Evolutionary conservation across 352 stramenopile genomes (phyloP).

Genomic region (Thraustochytrium sp.): DNA sequence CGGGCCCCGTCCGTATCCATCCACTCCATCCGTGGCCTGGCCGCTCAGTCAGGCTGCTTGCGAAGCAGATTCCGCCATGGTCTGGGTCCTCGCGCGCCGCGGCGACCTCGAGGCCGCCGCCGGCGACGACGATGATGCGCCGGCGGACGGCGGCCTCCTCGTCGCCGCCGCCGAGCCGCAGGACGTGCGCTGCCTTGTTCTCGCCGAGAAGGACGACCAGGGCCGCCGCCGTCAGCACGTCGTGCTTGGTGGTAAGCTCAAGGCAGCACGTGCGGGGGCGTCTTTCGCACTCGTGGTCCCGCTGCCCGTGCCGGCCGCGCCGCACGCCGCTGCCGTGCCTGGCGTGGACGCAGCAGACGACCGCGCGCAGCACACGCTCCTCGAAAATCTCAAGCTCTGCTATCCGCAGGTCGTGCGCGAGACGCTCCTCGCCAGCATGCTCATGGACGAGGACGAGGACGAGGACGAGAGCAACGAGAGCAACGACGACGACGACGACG

Average conservation of each 20-base stretch:
- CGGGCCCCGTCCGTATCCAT: no score
- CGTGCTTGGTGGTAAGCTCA: neutral
- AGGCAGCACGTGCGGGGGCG: neutral
- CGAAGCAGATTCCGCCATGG: no score
- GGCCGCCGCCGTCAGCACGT: neutral
- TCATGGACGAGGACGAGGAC: neutral
- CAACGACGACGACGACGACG: constrained; percentile 4
- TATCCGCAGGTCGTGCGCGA: constrained; percentile 30
- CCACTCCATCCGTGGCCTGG: no score
- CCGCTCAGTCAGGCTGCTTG: no score
- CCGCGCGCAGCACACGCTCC: neutral
- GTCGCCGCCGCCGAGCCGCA: no score
- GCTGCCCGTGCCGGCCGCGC: neutral
- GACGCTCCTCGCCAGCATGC: neutral
- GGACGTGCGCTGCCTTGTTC: no score
- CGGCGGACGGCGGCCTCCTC: no score
- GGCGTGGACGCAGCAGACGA: neutral
- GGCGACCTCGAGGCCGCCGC: no score
- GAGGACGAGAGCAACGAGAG: neutral
- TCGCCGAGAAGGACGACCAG: no score
- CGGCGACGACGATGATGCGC: no score
- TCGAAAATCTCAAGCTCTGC: constrained; percentile 10
- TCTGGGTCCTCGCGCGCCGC: no score
- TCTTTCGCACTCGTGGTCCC: neutral
- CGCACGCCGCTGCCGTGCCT: neutral